These are phyloP conservation scores for Porcisia hertigi DNA, from an alignment of 208 protist species.

Conservation along the genomic window DNA sequence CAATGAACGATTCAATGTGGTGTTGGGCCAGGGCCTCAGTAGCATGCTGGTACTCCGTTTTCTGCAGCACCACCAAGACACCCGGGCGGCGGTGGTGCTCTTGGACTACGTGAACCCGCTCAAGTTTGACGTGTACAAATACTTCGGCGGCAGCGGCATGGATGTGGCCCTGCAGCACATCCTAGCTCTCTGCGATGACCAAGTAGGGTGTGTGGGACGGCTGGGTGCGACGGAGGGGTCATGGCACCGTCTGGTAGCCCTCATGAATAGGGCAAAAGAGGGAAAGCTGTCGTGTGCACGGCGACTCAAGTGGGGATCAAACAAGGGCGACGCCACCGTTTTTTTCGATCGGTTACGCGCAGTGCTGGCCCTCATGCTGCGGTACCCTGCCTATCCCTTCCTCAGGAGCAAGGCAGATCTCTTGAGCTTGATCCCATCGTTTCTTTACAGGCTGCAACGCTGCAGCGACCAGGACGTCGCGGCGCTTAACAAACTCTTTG, in stretches of 20 bases:
- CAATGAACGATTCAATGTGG: conserved; percentile 37
- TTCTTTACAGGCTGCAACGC: conserved; percentile 72
- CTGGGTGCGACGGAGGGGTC: conserved; percentile 47
- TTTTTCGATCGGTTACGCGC: conserved; percentile 31
- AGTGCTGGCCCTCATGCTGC: conserved; percentile 41
- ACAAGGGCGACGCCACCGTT: conserved; percentile 2
- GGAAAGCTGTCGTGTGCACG: conserved; percentile 49
- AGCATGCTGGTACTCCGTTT: conserved; percentile 41
- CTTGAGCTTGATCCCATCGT: conserved; percentile 46
- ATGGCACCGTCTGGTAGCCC: conserved; percentile 37
- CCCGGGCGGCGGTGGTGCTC: conserved; percentile 36
- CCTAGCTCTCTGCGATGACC: conserved; percentile 42
- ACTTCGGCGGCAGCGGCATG: conserved; percentile 32
- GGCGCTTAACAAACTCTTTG: conserved; percentile 42
- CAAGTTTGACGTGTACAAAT: conserved; percentile 33
- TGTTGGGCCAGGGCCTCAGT: conserved; percentile 51
- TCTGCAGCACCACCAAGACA: conserved; percentile 19
- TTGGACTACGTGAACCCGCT: conserved; percentile 42
- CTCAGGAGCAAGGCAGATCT: conserved; percentile 20
- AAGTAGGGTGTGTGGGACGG: conserved; percentile 35
- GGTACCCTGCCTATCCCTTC: conserved; percentile 37
- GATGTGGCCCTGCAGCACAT: conserved; percentile 44
- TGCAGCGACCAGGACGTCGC: conserved; percentile 40
- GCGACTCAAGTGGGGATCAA: conserved; percentile 39
- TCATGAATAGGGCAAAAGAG: conserved; percentile 27